These are phyloP conservation scores for Xanthoconium separans DNA, from an alignment of 1,284 basidiomycete species.

Conservation along the genomic window DNA sequence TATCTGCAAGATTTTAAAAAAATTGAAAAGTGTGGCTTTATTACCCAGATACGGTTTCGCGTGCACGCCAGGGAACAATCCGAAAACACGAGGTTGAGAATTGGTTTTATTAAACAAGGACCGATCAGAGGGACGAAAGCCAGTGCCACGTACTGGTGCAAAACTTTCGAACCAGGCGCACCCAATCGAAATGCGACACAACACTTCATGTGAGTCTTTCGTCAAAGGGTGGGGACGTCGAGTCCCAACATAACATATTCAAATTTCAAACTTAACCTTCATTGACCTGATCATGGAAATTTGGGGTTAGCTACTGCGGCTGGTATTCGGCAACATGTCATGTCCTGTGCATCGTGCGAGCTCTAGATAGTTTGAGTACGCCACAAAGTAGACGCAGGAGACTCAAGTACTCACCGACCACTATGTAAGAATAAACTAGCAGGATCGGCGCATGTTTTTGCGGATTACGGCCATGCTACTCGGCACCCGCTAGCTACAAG, in stretches of 20 bases:
- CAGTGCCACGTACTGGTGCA: neutral
- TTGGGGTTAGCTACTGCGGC: neutral
- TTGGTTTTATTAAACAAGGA: conserved; percentile 1
- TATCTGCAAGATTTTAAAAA: neutral
- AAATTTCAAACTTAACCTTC: conserved; percentile 7
- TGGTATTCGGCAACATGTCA: neutral
- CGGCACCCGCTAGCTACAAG: neutral
- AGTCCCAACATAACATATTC: conserved; percentile 1
- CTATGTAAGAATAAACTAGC: no score
- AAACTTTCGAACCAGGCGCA: neutral
- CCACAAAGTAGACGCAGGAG: neutral
- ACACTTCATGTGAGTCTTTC: neutral
- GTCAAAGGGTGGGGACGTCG: neutral
- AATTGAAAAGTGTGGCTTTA: neutral
- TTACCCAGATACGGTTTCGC: neutral
- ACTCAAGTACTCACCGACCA: neutral
- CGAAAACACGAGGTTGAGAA: conserved; percentile 11
- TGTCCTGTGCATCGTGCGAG: neutral
- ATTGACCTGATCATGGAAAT: neutral
- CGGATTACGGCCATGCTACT: neutral
- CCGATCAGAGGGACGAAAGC: neutral
- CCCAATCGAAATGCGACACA: neutral
- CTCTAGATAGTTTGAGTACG: neutral
- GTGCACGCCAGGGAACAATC: conserved; percentile 5
- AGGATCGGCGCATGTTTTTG: neutral